These are phyloP conservation scores for Xylaria scruposa DNA, from an alignment of 495 filamentous ascomycete species.

Conservation along the genomic window DNA sequence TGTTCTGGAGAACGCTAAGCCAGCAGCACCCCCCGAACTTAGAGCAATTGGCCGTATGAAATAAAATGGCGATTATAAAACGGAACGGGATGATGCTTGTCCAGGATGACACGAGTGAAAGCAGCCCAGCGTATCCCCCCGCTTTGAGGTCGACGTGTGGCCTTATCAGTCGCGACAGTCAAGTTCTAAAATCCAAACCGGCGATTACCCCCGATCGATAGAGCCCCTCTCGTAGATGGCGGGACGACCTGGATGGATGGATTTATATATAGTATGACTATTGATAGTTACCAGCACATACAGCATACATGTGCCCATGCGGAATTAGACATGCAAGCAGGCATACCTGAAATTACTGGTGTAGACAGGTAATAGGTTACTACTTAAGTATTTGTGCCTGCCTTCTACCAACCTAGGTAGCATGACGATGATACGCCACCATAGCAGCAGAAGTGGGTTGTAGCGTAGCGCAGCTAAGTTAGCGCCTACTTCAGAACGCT, in stretches of 20 bases:
- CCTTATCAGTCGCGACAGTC: background rate
- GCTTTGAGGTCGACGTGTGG: background rate
- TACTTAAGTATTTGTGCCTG: too few species aligned
- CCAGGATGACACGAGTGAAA: background rate
- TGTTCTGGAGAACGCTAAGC: background rate
- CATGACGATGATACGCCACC: slow-evolving; percentile 15
- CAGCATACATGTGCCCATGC: background rate
- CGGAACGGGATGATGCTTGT: slow-evolving; percentile 6
- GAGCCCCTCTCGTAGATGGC: background rate
- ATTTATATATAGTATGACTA: background rate
- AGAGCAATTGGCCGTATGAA: background rate
- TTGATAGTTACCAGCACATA: background rate
- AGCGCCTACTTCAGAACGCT: background rate
- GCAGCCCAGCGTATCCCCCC: slow-evolving; percentile 3
- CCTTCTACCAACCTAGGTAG: background rate
- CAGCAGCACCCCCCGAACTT: background rate
- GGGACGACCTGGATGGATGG: background rate
- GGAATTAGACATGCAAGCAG: background rate
- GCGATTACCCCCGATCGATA: slow-evolving; percentile 3
- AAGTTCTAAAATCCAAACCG: background rate
- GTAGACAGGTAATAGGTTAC: background rate
- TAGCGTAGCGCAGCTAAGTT: background rate
- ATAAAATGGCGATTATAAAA: background rate
- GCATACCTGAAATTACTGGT: background rate
- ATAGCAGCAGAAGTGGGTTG: background rate